Percentiles rank a stretch among this genome's conserved stretches.
Evolutionary conservation across 768 basidiomycete species (phyloP).

Genomic region (Pisolithus sp.): DNA sequence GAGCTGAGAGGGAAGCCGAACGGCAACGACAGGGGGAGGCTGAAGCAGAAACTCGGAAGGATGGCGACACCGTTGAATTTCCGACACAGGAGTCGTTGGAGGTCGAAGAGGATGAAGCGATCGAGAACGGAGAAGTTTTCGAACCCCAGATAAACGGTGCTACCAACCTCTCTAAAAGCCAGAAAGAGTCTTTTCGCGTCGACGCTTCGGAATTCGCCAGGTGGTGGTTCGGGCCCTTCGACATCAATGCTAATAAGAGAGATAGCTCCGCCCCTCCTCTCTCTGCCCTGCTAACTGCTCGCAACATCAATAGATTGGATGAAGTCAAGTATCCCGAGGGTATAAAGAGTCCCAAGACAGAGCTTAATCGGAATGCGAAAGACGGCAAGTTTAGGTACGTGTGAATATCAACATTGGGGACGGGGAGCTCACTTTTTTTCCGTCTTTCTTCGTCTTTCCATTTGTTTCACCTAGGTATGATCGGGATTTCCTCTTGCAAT

Average conservation of each 20-base stretch:
- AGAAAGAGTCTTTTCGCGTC: slow-evolving; percentile 58
- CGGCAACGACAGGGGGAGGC: slow-evolving; percentile 19
- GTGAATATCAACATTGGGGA: not conserved
- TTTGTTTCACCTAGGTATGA: slow-evolving; percentile 69
- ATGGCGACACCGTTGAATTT: slow-evolving; percentile 27
- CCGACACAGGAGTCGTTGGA: slow-evolving; percentile 43
- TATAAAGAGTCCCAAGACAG: slow-evolving; percentile 72
- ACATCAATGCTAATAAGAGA: slow-evolving; percentile 51
- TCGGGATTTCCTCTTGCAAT: slow-evolving; percentile 95
- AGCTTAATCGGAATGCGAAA: slow-evolving; percentile 77
- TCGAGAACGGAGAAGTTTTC: slow-evolving; percentile 26
- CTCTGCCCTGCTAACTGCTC: slow-evolving; percentile 73
- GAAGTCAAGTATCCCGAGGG: slow-evolving; percentile 77
- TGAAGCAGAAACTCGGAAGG: slow-evolving; percentile 23
- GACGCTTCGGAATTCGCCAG: slow-evolving; percentile 44
- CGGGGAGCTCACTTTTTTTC: not conserved
- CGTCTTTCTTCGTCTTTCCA: not conserved
- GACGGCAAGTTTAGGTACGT: slow-evolving; percentile 83
- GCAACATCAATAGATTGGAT: slow-evolving; percentile 77
- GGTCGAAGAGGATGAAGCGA: slow-evolving; percentile 32
- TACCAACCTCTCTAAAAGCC: slow-evolving; percentile 31
- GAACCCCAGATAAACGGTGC: slow-evolving; percentile 28
- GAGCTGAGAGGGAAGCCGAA: slow-evolving; percentile 20
- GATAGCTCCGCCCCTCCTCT: slow-evolving; percentile 22
- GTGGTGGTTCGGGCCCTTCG: slow-evolving; percentile 66